Evolutionary conservation across 192 early-diverging fungal species (phyloP), one percentile per base, ranked within the genome.

Genomic region (Chytriomyces sp.): DNA sequence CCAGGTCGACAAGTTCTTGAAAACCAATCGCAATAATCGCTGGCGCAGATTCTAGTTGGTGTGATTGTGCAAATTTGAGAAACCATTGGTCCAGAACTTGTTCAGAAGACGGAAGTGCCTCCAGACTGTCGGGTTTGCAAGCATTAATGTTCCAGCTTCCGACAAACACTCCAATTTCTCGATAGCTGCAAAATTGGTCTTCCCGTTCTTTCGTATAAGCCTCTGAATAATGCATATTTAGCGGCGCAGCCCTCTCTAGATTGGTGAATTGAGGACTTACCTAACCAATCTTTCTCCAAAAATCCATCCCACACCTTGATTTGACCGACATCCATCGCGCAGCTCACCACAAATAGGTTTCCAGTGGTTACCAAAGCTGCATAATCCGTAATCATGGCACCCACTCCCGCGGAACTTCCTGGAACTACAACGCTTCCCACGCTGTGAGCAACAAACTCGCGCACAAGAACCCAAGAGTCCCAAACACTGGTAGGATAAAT

Each of bases 121-220:
- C 90, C 73, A 96, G 78, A 17, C 86, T 87, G 26, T 88, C 85
- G 2, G 95, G 94, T 80, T 97, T 98, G 39, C 81, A 84, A 0
- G 95, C 90, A 78, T 94, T 95, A 67, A 94, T 91, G 79, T 98
- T 98, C 91, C 92, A 98, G 55, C 91, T 94, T 68, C 91, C 91
- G 31, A 98, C 88, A 59, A 95, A 80, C 30, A 96, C 78, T 7
- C 86, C 82, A 12, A 93, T 59, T 30, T 89, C 82, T 26, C 86
- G 83, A 78, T 88, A 91, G 5, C 66, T 80, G 38, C 87, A 86
- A 65, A 88, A 93, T 39, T 89, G 84, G 52, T 73, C 64, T 58
- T 87, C 86, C 30, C 85, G 85, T 1, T 82, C 74, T 30, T 81
- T 74, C 82, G 95, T 83, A 72, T 88, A 82, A 34, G 81, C 73